These are phyloP conservation scores for Dactylorhiza incarnata DNA, from an alignment of 106 monocot genomes.

Conservation along the genomic window DNA sequence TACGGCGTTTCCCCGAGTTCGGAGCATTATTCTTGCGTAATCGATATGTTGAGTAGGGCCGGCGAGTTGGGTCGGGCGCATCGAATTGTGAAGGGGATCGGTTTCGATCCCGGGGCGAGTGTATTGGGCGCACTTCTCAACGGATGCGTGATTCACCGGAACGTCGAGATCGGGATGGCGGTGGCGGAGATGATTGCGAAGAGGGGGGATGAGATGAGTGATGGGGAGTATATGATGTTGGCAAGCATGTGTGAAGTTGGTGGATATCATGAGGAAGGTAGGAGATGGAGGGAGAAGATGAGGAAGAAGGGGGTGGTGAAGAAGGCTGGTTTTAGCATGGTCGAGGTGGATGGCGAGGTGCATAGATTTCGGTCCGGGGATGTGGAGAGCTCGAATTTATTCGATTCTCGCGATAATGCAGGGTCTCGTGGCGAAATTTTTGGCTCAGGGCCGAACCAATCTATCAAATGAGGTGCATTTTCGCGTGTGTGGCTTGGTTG, in stretches of 20 bases:
- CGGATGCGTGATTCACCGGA: slow-evolving; percentile 30
- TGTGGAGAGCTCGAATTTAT: background rate
- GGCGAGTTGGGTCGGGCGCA: slow-evolving; percentile 40
- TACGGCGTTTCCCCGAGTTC: slow-evolving; percentile 25
- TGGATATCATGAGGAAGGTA: slow-evolving; percentile 38
- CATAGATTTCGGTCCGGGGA: background rate
- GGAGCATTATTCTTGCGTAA: slow-evolving; percentile 47
- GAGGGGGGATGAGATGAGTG: slow-evolving; percentile 36
- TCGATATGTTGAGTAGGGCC: slow-evolving; percentile 44
- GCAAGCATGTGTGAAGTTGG: slow-evolving; percentile 36
- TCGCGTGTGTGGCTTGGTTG: no score
- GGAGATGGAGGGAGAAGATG: slow-evolving; percentile 42
- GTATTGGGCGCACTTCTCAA: slow-evolving; percentile 43
- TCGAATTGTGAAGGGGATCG: slow-evolving; percentile 26
- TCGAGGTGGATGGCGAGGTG: background rate
- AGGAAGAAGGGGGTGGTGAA: slow-evolving; percentile 42
- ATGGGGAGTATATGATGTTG: slow-evolving; percentile 48
- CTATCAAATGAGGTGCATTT: no score
- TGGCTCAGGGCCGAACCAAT: no score
- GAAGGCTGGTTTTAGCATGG: background rate
- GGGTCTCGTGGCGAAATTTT: no score
- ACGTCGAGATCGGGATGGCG: slow-evolving; percentile 29
- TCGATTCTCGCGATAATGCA: background rate
- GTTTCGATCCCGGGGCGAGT: slow-evolving; percentile 25
- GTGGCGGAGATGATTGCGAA: slow-evolving; percentile 25